phyloP scores from a whole-genome alignment of 352 stramenopile species.

The Phytopythium boreale region DNA sequence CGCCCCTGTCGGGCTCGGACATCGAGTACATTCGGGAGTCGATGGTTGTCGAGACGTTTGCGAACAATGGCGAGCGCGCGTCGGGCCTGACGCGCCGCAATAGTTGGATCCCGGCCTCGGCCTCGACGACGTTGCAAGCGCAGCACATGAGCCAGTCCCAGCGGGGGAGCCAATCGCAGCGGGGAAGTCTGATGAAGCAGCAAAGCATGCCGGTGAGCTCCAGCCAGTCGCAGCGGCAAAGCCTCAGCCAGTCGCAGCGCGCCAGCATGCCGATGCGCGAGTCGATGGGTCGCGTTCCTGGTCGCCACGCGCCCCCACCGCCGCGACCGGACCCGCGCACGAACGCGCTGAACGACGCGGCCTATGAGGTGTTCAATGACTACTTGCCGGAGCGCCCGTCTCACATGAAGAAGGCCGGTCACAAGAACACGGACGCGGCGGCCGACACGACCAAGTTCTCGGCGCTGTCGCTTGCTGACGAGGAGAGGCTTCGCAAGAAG shows the following conservation, averaged over 20 bases:
- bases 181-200: conserved; percentile 1
- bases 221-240: conserved; percentile 5
- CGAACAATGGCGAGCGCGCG: conserved; percentile 22
- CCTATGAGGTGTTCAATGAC: conserved; percentile 78
- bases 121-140: conserved; percentile 27
- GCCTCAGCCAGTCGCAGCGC: neutral
- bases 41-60: conserved; percentile 60
- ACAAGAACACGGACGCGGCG: conserved; percentile 33
- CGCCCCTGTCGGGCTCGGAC: conserved; percentile 44
- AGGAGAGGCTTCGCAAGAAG: conserved; percentile 11
- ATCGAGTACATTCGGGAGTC: conserved; percentile 72
- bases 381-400: conserved; percentile 55
- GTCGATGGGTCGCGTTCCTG: neutral
- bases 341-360: conserved; percentile 19
- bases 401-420: conserved; percentile 34
- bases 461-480: conserved; percentile 20
- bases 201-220: neutral
- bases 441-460: conserved; percentile 39
- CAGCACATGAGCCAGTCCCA: conserved; percentile 9
- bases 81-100: conserved; percentile 31
- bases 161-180: conserved; percentile 2
- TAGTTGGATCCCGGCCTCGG: conserved; percentile 52
- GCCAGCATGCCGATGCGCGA: conserved; percentile 2
- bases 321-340: conserved; percentile 11
- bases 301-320: neutral